Evolutionary conservation across 305 asterid species (phyloP).

Genomic region (Plantago lanceolata): DNA sequence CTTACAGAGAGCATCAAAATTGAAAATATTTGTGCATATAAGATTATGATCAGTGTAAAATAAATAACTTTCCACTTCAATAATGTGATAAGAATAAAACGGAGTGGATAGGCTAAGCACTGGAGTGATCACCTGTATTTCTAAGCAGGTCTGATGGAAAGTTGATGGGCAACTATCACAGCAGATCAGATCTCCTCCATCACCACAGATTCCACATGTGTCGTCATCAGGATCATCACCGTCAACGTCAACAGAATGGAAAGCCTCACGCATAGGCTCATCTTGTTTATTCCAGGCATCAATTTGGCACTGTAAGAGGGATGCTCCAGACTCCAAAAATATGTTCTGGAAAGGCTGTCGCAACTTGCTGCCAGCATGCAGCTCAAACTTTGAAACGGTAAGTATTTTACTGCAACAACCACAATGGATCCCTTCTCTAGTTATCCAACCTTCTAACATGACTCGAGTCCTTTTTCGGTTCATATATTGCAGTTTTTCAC

Average conservation of each 20-base stretch:
- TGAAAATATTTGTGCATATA: not conserved
- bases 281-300: conserved; percentile 93
- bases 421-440: conserved; percentile 91
- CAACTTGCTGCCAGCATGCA: conserved; percentile 94
- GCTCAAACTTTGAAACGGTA: conserved; percentile 86
- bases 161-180: conserved; percentile 99
- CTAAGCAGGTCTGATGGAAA: conserved; percentile 86
- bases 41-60: not conserved
- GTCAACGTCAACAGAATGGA: conserved; percentile 48
- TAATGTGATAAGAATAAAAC: not conserved
- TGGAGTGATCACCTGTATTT: conserved; percentile 51
- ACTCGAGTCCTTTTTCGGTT: conserved; percentile 65
- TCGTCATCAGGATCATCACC: conserved; percentile 95
- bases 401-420: conserved; percentile 97
- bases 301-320: conserved; percentile 82
- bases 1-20: not conserved
- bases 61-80: too few species aligned
- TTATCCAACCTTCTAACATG: conserved; percentile 93
- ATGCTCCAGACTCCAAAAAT: conserved; percentile 70
- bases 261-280: conserved; percentile 52
- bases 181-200: conserved; percentile 95
- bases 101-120: conserved; percentile 9
- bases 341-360: conserved; percentile 87
- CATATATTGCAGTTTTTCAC: conserved; percentile 90
- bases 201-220: conserved; percentile 87